These are phyloP conservation scores for Isabelozyma pseudorhagii DNA, from an alignment of 805 yeast genomes.

Conservation along the genomic window DNA sequence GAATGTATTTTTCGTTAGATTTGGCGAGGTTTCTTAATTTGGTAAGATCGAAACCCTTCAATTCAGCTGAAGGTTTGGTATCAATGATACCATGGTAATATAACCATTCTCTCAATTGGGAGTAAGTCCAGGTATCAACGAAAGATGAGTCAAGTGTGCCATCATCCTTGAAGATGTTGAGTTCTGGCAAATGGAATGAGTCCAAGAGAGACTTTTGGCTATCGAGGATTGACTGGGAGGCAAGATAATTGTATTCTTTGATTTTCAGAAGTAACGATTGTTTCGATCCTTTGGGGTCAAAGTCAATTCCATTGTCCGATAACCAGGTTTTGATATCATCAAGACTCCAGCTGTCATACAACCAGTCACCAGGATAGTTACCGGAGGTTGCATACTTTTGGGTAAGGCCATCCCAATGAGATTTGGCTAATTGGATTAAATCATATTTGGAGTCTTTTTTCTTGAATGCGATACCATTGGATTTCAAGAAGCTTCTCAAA, in stretches of 20 bases:
- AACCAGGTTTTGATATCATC: conserved; percentile 51
- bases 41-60: conserved; percentile 28
- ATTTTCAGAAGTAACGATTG: conserved; percentile 46
- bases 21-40: conserved; percentile 34
- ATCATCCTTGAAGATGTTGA: conserved; percentile 33
- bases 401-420: conserved; percentile 38
- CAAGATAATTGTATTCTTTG: conserved; percentile 43
- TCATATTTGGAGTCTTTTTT: conserved; percentile 32
- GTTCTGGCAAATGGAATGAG: conserved; percentile 33
- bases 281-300: conserved; percentile 35
- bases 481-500: conserved; percentile 28
- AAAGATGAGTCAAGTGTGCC: conserved; percentile 41
- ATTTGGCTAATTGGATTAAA: conserved; percentile 38
- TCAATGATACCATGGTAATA: conserved; percentile 31
- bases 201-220: conserved; percentile 38
- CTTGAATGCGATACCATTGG: conserved; percentile 24
- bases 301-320: conserved; percentile 35
- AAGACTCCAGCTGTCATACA: conserved; percentile 52
- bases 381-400: conserved; percentile 36
- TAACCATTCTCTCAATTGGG: conserved; percentile 56
- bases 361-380: conserved; percentile 48
- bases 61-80: conserved; percentile 28
- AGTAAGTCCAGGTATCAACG: conserved; percentile 51
- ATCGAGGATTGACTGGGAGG: conserved; percentile 27
- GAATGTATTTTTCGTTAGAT: conserved; percentile 28